Base-by-base conservation (phyloP, 2,329 filamentous ascomycete species). In the Neofusicoccum ribis region DNA sequence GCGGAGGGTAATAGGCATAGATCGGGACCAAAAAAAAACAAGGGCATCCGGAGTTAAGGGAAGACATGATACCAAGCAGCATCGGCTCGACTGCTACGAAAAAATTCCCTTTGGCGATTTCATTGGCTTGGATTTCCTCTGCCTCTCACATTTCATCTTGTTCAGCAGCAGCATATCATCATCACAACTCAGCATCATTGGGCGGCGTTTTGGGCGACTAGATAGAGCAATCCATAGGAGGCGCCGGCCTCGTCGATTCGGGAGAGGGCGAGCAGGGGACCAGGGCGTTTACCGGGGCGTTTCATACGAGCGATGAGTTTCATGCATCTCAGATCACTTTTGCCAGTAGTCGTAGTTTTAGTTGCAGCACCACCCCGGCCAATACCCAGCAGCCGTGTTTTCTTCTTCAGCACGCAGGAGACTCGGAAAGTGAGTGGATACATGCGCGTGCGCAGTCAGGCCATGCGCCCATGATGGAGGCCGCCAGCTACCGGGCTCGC, bases 121-220 rank as follows among this genome's bases (percentile, higher is more conserved):
- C 56, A 47, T 64, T 56, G 37, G 39, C 23, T 56, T 17, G 49
- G 60, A 63, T 54, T 47, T 56, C 50, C 37, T 56, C 39, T 37
- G 14, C 34, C 34, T 27, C 44, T 27, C 44, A 36, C 37, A 37
- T 54, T 36, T 43, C 60, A 43, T 49, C 20, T 51, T 41, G 20
- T 43, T 37, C n/a, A 39, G 17, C 59, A 63, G 23, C 59, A 63
- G 9, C 43, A 44, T 11, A 34, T 37, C 27, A 43, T 17, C 41
- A 60, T 60, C 56, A 60, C 56, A 60, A 63, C 46, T 46, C 23
- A 59, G 63, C 63, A 65, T 65, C 63, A 65, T 65, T 64, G 63
- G 63, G 63, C 63, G 63, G 63, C 49, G 63, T 65, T 65, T 65
- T 65, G 63, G 63, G 63, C 63, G 54, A 65, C 49, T 64, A 64